Evolutionary conservation across 176 grass and related monocot species (phyloP), one percentile per base, ranked within the genome.

Genomic region (Otatea glauca): DNA sequence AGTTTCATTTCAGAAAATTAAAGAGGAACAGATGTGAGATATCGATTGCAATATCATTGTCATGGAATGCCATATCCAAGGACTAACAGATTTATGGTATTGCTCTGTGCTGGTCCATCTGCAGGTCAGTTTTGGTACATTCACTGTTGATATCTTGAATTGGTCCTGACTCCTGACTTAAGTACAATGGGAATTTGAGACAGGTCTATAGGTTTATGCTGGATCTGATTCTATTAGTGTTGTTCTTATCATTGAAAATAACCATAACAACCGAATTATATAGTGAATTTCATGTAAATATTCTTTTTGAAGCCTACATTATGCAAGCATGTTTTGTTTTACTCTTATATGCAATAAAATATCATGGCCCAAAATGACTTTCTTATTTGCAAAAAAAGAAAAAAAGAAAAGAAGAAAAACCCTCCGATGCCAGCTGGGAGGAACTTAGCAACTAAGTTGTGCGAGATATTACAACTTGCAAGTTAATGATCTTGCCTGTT

Each of bases 1-100:
- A 75, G 53, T 74, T 87, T 86, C 24, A 5, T 59, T 24, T 68
- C 82, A 76, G 34, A 70, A 74, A 86, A 18, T 17, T 87, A 75
- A 81, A 81, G 18, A 32, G 37, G 25, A 48, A 4, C 78, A 61
- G 20, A 82, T 51, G 63, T 82, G 79, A 76, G 64, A 42, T 51
- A 74, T 82, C 72, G 41, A 82, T 82, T 4, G 63, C 79, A 68
- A 82, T 76, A 76, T 87, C 78, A 81, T 87, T 68, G 48, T 69
- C 7, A n/a, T 43, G 29, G 78, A 60, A 76, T 76, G 79, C 60
- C 72, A 76, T 45, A 44, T 81, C n/a, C 53, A 49, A 64, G n/a
- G 10, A 51, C 54, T 70, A 75, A 29, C 38, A 70, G 64, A 34
- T 79, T 39, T 38, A 56, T 47, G 25, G 50, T 67, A 47, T 67